Percentiles rank a stretch among this genome's conserved stretches.
Evolutionary conservation across 1,284 basidiomycete genomes (phyloP).

Genomic region (Malassezia vespertilionis): DNA sequence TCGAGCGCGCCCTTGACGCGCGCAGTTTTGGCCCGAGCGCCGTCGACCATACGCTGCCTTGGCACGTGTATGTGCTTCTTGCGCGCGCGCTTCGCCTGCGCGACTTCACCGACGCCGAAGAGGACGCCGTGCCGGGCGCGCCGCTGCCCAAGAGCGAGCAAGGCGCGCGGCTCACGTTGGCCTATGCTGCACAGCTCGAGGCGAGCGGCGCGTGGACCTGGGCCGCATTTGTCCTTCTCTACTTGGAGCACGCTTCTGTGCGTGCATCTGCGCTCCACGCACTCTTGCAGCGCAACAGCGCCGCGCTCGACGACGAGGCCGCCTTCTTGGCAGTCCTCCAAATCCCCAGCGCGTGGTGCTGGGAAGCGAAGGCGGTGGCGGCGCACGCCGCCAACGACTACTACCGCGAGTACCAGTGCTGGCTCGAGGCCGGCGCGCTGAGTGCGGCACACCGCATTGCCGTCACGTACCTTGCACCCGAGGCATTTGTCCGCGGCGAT

Average conservation of each 20-base stretch:
- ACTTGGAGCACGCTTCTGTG: slow-evolving; percentile 61
- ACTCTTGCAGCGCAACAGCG: slow-evolving; percentile 64
- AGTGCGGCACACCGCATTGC: slow-evolving; percentile 71
- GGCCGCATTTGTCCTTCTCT: slow-evolving; percentile 77
- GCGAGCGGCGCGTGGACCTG: slow-evolving; percentile 68
- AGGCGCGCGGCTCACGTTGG: slow-evolving; percentile 69
- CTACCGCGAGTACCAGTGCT: slow-evolving; percentile 67
- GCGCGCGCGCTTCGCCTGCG: slow-evolving; percentile 68
- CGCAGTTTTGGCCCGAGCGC: slow-evolving; percentile 66
- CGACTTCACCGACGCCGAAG: slow-evolving; percentile 65
- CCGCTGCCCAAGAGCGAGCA: too few species aligned
- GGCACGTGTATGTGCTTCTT: slow-evolving; percentile 85
- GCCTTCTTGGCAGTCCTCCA: slow-evolving; percentile 66
- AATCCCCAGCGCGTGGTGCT: slow-evolving; percentile 74
- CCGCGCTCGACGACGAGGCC: slow-evolving; percentile 58
- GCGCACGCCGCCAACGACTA: slow-evolving; percentile 58
- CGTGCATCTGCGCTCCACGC: slow-evolving; percentile 71
- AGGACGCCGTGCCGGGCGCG: slow-evolving; percentile 17
- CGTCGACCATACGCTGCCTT: slow-evolving; percentile 69
- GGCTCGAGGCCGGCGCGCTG: slow-evolving; percentile 61
- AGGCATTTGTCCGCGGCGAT: slow-evolving; percentile 73
- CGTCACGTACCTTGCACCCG: slow-evolving; percentile 71
- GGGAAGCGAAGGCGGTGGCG: slow-evolving; percentile 64
- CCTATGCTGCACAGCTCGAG: slow-evolving; percentile 80
- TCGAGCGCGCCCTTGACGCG: slow-evolving; percentile 55